Evolutionary conservation across 108 stramenopile species (phyloP), one percentile per base, ranked within the genome.

Genomic region (Cyclotella sp.): DNA sequence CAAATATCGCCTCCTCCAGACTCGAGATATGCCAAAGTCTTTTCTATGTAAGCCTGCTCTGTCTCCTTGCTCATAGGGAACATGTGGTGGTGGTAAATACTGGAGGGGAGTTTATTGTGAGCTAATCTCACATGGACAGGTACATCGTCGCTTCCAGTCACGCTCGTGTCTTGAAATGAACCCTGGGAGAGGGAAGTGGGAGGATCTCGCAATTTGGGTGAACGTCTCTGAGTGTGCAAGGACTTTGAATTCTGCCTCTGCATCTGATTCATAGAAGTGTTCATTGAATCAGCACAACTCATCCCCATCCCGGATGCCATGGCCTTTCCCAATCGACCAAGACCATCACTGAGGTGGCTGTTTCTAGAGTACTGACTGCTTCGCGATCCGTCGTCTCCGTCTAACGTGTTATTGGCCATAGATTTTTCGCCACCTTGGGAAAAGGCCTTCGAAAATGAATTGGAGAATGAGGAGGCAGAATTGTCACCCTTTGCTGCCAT

Each of bases 1-100:
- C 65, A 66, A 57, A 80, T 73, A 51, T 80, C 79, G 10, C 79
- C 79, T 19, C 79, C 65, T 16, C 79, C 79, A 34, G 79, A 69
- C 43, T 80, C 79, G 30, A 80, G 51, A 60, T 80, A 80, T 7
- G 21, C 27, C 26, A 73, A 62, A 45, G 79, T 80, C 68, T 80
- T 80, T 22, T 80, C 73, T 16, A 68, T 68, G 29, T 62, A 59
- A 24, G 71, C 78, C 39, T 59, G 54, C 39, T 79, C 78, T 18
- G 66, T 61, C 10, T 68, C 72, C 28, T 73, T 58, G 16, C 47
- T 52, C 57, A 79, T 28, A n/a, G 78, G 78, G 43, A 68, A 79
- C 26, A 59, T 34, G 42, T 79, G 78, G 27, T 80, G 79, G 21
- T 80, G 79, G 52, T 80, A 80, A 46, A 80, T 73, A 42, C 73